Evolutionary conservation across 179 eudicot genomes (phyloP).

Genomic region (Amaranthus tricolor): DNA sequence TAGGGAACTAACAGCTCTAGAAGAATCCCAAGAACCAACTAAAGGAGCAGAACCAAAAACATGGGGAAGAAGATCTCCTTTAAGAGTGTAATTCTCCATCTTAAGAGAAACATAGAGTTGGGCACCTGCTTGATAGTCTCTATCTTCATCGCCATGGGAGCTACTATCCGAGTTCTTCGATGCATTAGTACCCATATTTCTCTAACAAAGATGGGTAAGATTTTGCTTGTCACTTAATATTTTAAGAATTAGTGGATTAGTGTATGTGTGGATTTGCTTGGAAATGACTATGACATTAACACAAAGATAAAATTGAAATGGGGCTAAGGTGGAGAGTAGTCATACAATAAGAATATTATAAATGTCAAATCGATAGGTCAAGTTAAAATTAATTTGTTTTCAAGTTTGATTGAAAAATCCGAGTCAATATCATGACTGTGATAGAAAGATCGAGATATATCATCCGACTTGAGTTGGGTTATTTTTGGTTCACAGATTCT

Average conservation of each 20-base stretch:
- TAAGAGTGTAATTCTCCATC: constrained; percentile 67
- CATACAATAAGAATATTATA: too few relatives aligned
- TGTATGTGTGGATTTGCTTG: constrained; percentile 1
- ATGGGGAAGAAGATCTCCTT: constrained; percentile 66
- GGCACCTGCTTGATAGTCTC: constrained; percentile 55
- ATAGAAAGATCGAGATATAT: too few relatives aligned
- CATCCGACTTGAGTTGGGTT: too few relatives aligned
- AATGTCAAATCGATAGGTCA: too few relatives aligned
- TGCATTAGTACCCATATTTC: constrained; percentile 52
- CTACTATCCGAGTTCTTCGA: constrained; percentile 56
- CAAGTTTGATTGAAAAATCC: too few relatives aligned
- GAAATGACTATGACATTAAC: neutral
- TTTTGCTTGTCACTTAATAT: neutral
- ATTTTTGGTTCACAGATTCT: too few relatives aligned
- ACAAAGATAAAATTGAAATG: neutral
- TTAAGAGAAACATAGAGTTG: constrained; percentile 83
- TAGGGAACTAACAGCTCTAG: constrained; percentile 54
- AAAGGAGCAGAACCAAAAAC: constrained; percentile 89
- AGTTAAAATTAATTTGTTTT: too few relatives aligned
- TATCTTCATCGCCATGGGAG: constrained; percentile 51
- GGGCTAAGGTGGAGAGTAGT: neutral
- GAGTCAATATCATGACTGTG: too few relatives aligned
- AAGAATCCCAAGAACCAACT: constrained; percentile 87
- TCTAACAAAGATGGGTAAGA: neutral
- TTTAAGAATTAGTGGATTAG: neutral